Evolutionary conservation across 2,329 filamentous ascomycete genomes (phyloP).

Genomic region (Leptodontidium sp.): DNA sequence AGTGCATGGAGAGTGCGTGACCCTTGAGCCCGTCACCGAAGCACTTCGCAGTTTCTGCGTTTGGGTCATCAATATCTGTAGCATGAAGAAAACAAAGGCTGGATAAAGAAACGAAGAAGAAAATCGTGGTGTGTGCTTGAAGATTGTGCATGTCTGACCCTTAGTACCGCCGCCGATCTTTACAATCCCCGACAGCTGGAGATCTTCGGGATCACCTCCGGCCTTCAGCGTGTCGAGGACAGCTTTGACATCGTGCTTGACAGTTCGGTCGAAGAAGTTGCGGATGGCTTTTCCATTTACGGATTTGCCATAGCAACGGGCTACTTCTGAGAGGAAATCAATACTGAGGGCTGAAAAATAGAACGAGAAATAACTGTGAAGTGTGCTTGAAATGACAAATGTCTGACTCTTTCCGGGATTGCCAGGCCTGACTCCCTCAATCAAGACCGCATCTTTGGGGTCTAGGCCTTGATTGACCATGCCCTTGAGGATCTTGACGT

Average conservation of each 20-base stretch:
- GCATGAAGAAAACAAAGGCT: neutral
- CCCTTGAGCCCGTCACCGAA: conserved; percentile 30
- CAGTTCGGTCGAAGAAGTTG: conserved; percentile 21
- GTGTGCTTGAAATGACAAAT: conserved; percentile 11
- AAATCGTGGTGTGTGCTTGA: neutral
- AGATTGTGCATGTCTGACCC: conserved; percentile 21
- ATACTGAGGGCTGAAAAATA: conserved; percentile 14
- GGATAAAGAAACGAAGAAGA: neutral
- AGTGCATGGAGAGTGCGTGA: conserved; percentile 29
- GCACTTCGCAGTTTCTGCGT: conserved; percentile 27
- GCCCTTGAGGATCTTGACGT: conserved; percentile 25
- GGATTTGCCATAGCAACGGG: conserved; percentile 29
- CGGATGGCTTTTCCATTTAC: conserved; percentile 24
- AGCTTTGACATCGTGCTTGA: conserved; percentile 29
- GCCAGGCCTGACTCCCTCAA: conserved; percentile 21
- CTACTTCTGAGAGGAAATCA: conserved; percentile 32
- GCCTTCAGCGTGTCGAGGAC: conserved; percentile 23
- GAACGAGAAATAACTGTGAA: conserved; percentile 26
- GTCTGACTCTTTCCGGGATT: conserved; percentile 1
- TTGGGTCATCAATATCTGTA: conserved; percentile 15
- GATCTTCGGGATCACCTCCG: conserved; percentile 27
- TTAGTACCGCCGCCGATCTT: conserved; percentile 22
- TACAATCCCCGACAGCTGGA: conserved; percentile 22
- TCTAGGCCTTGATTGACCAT: conserved; percentile 20
- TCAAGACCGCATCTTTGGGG: conserved; percentile 25